A percentile compares a stretch with the other conserved stretches of the same genome.
Evolutionary conservation across 2,329 filamentous ascomycete species (phyloP).

Genomic region (Ascochyta koolunga): DNA sequence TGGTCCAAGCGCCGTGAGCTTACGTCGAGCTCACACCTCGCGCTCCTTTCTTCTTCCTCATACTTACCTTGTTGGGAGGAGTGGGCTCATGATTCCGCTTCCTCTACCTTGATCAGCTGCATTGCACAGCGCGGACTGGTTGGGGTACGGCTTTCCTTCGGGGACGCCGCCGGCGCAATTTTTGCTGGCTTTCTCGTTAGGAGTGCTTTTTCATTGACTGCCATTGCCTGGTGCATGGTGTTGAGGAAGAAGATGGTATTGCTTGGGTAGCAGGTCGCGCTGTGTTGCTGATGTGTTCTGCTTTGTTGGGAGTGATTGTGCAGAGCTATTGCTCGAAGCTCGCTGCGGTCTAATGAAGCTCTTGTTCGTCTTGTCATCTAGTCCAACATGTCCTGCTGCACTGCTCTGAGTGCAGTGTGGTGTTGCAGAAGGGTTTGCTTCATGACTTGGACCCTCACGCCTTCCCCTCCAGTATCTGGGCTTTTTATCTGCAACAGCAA

Average conservation of each 20-base stretch:
- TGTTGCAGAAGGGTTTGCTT: background rate
- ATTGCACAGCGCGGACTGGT: constrained; percentile 47
- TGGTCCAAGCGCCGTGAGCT: too few relatives aligned
- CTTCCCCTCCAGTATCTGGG: background rate
- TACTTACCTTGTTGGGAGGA: constrained; percentile 42
- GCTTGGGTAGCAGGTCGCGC: too few relatives aligned
- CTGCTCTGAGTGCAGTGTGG: background rate
- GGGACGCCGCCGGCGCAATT: constrained; percentile 41
- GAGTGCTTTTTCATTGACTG: too few relatives aligned
- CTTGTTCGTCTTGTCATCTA: background rate
- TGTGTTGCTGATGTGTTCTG: background rate
- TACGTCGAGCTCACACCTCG: too few relatives aligned
- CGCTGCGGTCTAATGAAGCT: background rate
- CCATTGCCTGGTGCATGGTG: too few relatives aligned
- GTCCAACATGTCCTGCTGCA: background rate
- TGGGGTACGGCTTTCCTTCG: constrained; percentile 41
- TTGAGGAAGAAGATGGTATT: too few relatives aligned
- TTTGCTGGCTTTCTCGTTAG: constrained; percentile 22
- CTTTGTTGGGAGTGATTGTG: background rate
- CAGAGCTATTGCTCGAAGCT: background rate
- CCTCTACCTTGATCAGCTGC: constrained; percentile 39
- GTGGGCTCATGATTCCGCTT: constrained; percentile 38
- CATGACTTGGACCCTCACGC: background rate
- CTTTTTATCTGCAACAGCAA: background rate
- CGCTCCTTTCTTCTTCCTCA: background rate